Conservation (phyloP, 164 flowering plant species). For the Dillenia turbinata region DNA sequence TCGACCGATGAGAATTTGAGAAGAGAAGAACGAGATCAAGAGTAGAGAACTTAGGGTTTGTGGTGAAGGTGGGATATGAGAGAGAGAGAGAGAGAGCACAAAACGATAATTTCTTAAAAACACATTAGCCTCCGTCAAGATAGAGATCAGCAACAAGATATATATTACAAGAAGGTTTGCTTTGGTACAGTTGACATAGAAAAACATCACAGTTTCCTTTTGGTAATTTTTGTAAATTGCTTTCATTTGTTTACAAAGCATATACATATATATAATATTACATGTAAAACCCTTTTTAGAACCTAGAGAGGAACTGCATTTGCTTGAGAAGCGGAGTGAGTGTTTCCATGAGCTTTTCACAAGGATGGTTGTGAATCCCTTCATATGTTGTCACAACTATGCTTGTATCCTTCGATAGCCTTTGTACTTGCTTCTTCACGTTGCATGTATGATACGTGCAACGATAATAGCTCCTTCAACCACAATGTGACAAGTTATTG, state of each 20-base stretch:
- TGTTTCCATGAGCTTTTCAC: slow-evolving; percentile 79
- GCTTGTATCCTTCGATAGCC: slow-evolving; percentile 73
- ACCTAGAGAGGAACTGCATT: slow-evolving; percentile 76
- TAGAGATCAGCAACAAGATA: too few species aligned
- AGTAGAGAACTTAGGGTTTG: too few species aligned
- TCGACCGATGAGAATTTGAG: too few species aligned
- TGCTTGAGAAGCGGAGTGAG: slow-evolving; percentile 76
- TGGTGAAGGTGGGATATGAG: too few species aligned
- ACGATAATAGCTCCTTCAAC: slow-evolving; percentile 75
- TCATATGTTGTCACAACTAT: slow-evolving; percentile 90
- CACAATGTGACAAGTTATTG: background rate
- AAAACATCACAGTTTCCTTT: too few species aligned
- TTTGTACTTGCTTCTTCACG: slow-evolving; percentile 92
- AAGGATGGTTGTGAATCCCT: slow-evolving; percentile 87
- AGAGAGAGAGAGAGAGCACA: too few species aligned
- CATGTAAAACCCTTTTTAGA: slow-evolving; percentile 19
- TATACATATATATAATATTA: background rate
- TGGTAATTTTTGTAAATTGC: too few species aligned
- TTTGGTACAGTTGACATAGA: too few species aligned
- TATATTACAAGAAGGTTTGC: too few species aligned
- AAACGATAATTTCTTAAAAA: too few species aligned
- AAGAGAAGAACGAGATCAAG: too few species aligned
- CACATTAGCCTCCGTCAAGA: too few species aligned
- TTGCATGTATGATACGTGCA: slow-evolving; percentile 91
- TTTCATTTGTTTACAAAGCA: background rate